Conservation (phyloP, 345 rosid species). For the Eucalyptus victrix region DNA sequence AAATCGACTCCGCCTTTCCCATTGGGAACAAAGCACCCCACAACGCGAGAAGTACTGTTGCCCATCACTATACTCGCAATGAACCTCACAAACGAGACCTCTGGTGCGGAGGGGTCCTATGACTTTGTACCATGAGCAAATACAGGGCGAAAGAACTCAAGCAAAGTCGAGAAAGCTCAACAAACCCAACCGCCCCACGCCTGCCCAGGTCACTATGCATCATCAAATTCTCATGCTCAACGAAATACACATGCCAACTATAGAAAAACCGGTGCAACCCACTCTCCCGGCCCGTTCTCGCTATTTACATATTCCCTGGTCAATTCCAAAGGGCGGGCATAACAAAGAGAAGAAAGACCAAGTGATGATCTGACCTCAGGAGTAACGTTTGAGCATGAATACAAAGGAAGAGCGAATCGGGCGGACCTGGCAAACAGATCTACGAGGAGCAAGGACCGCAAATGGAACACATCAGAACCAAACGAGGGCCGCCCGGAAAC, state of each 20-base stretch:
- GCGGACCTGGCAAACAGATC: constrained; percentile 54
- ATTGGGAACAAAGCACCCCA: constrained; percentile 85
- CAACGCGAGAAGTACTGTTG: constrained; percentile 91
- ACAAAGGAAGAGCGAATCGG: constrained; percentile 42
- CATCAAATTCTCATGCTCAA: constrained; percentile 36
- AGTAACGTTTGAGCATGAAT: constrained; percentile 14
- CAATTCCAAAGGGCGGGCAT: not conserved
- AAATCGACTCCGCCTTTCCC: constrained; percentile 75
- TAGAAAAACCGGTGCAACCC: not conserved
- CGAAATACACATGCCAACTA: not conserved
- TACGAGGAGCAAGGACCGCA: constrained; percentile 24
- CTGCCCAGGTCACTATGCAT: constrained; percentile 31
- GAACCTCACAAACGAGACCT: constrained; percentile 26
- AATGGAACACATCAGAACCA: constrained; percentile 58
- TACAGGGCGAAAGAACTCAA: constrained; percentile 25
- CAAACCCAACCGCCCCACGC: constrained; percentile 45
- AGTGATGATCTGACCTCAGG: constrained; percentile 65
- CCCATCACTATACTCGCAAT: constrained; percentile 34
- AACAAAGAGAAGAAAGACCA: constrained; percentile 1
- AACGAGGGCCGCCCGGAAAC: constrained; percentile 14
- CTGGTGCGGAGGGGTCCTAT: constrained; percentile 25
- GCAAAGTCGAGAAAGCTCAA: constrained; percentile 30
- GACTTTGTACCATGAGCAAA: constrained; percentile 44
- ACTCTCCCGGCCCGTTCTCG: not conserved
- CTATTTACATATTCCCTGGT: not conserved